Evolutionary conservation across 805 yeast genomes (phyloP).

Genomic region (Soucietia sequanensis): DNA sequence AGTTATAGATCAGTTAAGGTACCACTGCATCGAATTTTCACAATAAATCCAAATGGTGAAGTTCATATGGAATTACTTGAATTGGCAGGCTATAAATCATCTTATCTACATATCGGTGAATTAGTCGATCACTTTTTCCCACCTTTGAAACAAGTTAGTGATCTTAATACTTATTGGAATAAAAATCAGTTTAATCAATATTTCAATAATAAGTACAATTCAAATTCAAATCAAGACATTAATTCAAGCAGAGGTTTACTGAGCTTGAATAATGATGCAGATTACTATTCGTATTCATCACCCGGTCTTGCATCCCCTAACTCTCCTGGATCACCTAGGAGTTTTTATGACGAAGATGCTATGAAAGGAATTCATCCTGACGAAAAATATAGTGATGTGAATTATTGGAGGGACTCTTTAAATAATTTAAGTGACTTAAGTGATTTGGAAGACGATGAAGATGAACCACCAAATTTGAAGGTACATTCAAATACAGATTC

Average conservation of each 20-base stretch:
- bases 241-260: not conserved
- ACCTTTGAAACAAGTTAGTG: conserved; percentile 47
- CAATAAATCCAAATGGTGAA: conserved; percentile 94
- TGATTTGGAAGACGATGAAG: conserved; percentile 45
- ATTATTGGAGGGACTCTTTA: conserved; percentile 88
- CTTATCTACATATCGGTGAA: conserved; percentile 87
- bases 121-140: conserved; percentile 97
- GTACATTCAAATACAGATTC: not conserved
- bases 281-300: conserved; percentile 3
- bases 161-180: conserved; percentile 33
- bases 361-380: conserved; percentile 40
- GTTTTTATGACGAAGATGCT: conserved; percentile 31
- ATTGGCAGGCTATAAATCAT: conserved; percentile 85
- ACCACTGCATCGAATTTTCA: conserved; percentile 91
- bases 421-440: conserved; percentile 57
- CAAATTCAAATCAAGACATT: not conserved
- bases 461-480: not conserved
- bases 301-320: conserved; percentile 14
- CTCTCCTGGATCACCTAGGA: conserved; percentile 25
- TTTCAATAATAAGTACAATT: conserved; percentile 22
- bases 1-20: conserved; percentile 92
- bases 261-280: conserved; percentile 4
- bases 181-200: conserved; percentile 34
- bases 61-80: conserved; percentile 96
- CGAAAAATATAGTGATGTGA: conserved; percentile 78